Conservation (phyloP, 495 filamentous ascomycete species). For the Recurvomyces mirabilis region DNA sequence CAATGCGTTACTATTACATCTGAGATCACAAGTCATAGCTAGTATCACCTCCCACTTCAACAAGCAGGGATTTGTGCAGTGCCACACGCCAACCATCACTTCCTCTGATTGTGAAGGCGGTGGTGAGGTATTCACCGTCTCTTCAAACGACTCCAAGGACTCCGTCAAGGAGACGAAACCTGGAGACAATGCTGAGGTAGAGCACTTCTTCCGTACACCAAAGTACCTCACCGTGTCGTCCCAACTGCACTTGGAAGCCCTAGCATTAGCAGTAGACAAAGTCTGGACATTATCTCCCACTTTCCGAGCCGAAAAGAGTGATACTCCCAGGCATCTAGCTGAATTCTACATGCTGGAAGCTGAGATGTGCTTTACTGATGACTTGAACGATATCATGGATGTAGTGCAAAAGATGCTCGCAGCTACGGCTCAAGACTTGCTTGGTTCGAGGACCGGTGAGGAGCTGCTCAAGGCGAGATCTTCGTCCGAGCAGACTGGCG, state of each 20-base stretch:
- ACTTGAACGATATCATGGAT: conserved; percentile 58
- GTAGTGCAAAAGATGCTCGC: conserved; percentile 68
- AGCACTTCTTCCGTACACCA: conserved; percentile 66
- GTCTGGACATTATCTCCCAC: conserved; percentile 93
- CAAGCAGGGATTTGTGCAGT: conserved; percentile 62
- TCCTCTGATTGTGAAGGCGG: conserved; percentile 97
- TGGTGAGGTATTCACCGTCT: conserved; percentile 81
- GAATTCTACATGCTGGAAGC: conserved; percentile 99
- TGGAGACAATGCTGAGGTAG: conserved; percentile 18
- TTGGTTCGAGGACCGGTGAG: conserved; percentile 44
- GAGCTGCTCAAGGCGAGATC: conserved; percentile 46
- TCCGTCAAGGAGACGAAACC: not conserved
- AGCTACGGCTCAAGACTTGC: conserved; percentile 45
- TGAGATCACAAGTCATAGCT: conserved; percentile 71
- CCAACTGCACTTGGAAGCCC: conserved; percentile 88
- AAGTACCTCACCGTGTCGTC: conserved; percentile 95
- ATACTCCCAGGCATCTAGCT: conserved; percentile 86
- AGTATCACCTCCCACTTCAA: conserved; percentile 62
- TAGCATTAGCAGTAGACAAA: conserved; percentile 74
- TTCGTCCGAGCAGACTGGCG: conserved; percentile 25
- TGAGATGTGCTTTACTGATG: conserved; percentile 67
- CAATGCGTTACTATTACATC: conserved; percentile 66
- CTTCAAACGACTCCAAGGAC: conserved; percentile 29
- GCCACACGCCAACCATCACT: conserved; percentile 86
- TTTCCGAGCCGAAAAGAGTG: conserved; percentile 88